A percentile compares a stretch with the other conserved stretches of the same genome.
Conservation (phyloP, 164 flowering plant genomes). For the Paratinospora sagittata region DNA sequence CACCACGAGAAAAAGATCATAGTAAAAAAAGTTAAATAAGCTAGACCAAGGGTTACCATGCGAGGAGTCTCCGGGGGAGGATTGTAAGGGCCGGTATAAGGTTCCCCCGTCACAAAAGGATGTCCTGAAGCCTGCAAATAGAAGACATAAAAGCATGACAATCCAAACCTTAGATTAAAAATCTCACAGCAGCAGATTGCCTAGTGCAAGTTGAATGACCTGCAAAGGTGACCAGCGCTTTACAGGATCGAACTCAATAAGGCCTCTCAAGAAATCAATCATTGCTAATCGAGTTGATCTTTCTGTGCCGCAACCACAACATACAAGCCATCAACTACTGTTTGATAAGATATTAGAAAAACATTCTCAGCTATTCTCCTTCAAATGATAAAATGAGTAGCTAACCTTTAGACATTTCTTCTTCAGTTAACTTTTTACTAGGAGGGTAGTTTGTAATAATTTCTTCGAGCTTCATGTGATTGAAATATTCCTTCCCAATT, state of each 20-base stretch:
- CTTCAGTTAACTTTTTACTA: conserved; percentile 53
- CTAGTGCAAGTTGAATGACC: conserved; percentile 35
- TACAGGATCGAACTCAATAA: conserved; percentile 94
- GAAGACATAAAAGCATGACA: conserved; percentile 9
- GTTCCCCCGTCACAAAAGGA: conserved; percentile 96
- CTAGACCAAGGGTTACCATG: conserved; percentile 33
- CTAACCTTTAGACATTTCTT: conserved; percentile 77
- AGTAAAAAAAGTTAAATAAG: background rate
- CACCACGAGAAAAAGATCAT: background rate
- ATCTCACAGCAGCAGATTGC: background rate
- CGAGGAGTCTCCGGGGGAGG: conserved; percentile 83
- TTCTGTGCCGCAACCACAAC: conserved; percentile 43
- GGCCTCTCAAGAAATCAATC: conserved; percentile 90
- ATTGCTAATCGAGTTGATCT: conserved; percentile 67
- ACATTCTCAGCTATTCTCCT: background rate
- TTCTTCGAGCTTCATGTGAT: conserved; percentile 73
- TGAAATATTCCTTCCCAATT: conserved; percentile 86
- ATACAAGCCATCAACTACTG: conserved; percentile 12
- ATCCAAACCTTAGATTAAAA: background rate
- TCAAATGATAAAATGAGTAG: conserved; percentile 1
- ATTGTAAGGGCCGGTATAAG: conserved; percentile 70
- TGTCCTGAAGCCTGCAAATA: conserved; percentile 81
- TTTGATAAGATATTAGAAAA: background rate
- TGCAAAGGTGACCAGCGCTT: conserved; percentile 99
- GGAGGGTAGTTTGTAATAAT: conserved; percentile 80